These are phyloP conservation scores for Bisporella sp. DNA, from an alignment of 2,329 filamentous ascomycete genomes.

Conservation along the genomic window DNA sequence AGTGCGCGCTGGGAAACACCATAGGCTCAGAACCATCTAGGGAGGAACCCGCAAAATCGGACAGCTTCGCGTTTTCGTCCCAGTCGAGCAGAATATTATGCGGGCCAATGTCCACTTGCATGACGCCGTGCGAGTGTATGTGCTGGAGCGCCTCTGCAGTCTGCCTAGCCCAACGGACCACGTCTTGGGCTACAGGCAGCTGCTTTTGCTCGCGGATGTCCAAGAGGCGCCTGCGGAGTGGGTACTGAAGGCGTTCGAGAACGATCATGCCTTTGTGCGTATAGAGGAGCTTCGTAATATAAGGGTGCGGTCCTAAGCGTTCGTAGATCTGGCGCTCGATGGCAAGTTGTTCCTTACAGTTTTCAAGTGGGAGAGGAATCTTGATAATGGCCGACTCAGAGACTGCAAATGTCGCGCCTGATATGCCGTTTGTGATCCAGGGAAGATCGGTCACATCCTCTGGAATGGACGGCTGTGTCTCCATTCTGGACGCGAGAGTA, in stretches of 20 bases:
- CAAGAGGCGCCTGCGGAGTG: constrained; percentile 2
- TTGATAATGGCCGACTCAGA: constrained; percentile 3
- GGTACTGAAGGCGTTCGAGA: constrained; percentile 4
- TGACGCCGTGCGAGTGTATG: constrained; percentile 2
- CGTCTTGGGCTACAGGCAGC: constrained; percentile 1
- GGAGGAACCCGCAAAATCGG: constrained; percentile 2
- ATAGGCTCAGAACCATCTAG: neutral
- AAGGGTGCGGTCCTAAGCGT: constrained; percentile 3
- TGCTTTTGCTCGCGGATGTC: neutral
- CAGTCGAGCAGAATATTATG: constrained; percentile 2
- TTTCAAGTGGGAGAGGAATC: constrained; percentile 1
- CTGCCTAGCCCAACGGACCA: constrained; percentile 1
- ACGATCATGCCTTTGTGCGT: neutral
- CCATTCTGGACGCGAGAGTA: neutral
- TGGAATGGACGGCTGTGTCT: constrained; percentile 1
- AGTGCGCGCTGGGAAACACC: constrained; percentile 1
- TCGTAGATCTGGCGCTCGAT: constrained; percentile 4
- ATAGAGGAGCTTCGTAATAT: neutral
- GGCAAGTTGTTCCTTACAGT: constrained; percentile 1
- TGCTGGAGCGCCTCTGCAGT: constrained; percentile 1
- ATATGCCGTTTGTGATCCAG: neutral
- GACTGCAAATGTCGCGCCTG: constrained; percentile 2
- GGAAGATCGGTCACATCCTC: constrained; percentile 1
- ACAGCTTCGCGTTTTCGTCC: neutral
- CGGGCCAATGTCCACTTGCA: constrained; percentile 3